These are phyloP conservation scores for Fomitopsis pulvina DNA, from an alignment of 768 basidiomycete genomes.

Conservation along the genomic window DNA sequence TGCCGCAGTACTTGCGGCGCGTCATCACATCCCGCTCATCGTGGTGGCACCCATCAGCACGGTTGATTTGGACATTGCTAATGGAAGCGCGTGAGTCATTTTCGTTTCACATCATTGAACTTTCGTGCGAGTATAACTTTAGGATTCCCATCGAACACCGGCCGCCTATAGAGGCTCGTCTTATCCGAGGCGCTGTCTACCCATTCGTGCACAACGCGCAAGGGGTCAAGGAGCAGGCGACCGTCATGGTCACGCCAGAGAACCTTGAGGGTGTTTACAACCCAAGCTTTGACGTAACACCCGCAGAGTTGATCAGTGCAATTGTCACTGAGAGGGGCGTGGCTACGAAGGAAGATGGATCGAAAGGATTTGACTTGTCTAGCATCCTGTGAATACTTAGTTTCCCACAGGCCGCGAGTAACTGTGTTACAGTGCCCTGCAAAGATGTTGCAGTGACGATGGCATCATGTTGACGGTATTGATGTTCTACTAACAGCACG, in stretches of 20 bases:
- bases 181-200: slow-evolving; percentile 77
- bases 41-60: slow-evolving; percentile 92
- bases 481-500: too few relatives aligned
- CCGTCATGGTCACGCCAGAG: slow-evolving; percentile 81
- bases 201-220: slow-evolving; percentile 34
- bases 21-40: slow-evolving; percentile 86
- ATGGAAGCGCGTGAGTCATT: slow-evolving; percentile 49
- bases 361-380: slow-evolving; percentile 55
- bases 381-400: slow-evolving; percentile 39
- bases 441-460: too few relatives aligned
- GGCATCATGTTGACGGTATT: too few relatives aligned
- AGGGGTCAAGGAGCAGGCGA: slow-evolving; percentile 55
- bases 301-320: slow-evolving; percentile 87
- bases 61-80: slow-evolving; percentile 72
- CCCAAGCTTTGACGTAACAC: slow-evolving; percentile 95
- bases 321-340: slow-evolving; percentile 96
- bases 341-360: slow-evolving; percentile 60
- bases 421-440: not conserved
- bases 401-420: not conserved
- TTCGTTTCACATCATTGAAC: slow-evolving; percentile 1
- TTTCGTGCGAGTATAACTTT: slow-evolving; percentile 5
- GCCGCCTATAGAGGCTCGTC: slow-evolving; percentile 79
- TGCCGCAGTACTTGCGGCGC: slow-evolving; percentile 84
- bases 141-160: slow-evolving; percentile 93
- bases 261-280: slow-evolving; percentile 59